Conservation (phyloP, 2,329 filamentous ascomycete genomes). For the Verticillium zaregamsianum region DNA sequence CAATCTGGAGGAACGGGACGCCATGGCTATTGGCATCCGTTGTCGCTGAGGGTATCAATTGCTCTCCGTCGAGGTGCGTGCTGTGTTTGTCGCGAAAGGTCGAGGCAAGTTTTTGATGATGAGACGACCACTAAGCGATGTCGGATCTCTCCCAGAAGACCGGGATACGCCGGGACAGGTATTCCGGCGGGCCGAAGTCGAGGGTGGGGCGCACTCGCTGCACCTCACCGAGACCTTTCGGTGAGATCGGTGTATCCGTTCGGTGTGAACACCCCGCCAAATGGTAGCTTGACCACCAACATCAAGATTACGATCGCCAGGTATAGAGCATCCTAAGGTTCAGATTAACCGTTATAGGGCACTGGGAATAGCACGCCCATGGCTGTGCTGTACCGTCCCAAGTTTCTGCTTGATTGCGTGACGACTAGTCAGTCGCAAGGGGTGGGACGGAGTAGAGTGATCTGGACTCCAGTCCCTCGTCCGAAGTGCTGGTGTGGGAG, state of each 20-base stretch:
- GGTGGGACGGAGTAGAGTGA: too few relatives aligned
- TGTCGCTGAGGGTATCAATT: neutral
- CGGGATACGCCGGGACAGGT: neutral
- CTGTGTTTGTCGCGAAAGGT: neutral
- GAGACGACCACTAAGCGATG: neutral
- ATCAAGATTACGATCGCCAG: too few relatives aligned
- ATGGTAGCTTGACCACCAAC: too few relatives aligned
- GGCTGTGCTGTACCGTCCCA: too few relatives aligned
- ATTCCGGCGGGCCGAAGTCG: neutral
- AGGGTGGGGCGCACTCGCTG: neutral
- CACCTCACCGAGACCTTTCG: neutral
- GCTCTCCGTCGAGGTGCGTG: neutral
- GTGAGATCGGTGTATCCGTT: neutral
- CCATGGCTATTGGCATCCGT: constrained; percentile 8
- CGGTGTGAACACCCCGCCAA: neutral
- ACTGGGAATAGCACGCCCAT: too few relatives aligned
- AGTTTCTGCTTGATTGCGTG: too few relatives aligned
- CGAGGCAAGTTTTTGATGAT: neutral
- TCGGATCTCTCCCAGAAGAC: neutral
- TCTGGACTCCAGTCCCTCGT: too few relatives aligned
- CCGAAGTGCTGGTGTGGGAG: too few relatives aligned
- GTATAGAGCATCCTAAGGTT: too few relatives aligned
- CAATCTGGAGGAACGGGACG: constrained; percentile 12
- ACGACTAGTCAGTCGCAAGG: too few relatives aligned
- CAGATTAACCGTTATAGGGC: too few relatives aligned